phyloP scores from a whole-genome alignment of 257 asterid genomes.

The Verbena officinalis region DNA sequence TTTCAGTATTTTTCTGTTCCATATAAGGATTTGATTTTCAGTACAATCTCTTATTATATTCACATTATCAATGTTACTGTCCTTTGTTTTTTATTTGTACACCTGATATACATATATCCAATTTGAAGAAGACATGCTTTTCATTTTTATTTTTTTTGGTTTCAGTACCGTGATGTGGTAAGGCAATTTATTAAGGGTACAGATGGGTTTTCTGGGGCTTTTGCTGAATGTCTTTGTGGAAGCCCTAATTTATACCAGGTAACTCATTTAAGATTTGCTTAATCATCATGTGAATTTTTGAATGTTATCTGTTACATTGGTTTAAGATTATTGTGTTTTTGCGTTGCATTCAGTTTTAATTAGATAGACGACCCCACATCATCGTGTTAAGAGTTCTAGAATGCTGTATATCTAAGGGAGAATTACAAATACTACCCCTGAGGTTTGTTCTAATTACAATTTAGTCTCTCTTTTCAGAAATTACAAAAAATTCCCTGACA shows the following conservation, averaged over 20 bases:
- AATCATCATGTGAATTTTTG: slow-evolving; percentile 1
- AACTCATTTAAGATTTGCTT: slow-evolving; percentile 26
- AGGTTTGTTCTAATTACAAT: too few relatives aligned
- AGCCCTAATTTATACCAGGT: slow-evolving; percentile 97
- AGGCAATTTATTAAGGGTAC: slow-evolving; percentile 97
- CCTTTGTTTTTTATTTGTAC: not conserved
- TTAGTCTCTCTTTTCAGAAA: too few relatives aligned
- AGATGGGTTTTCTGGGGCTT: slow-evolving; percentile 95
- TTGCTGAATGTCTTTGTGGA: slow-evolving; percentile 96
- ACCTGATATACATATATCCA: not conserved
- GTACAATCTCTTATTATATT: not conserved
- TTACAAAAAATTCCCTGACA: too few relatives aligned
- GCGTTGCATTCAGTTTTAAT: not conserved
- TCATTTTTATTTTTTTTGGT: not conserved
- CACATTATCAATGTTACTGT: not conserved
- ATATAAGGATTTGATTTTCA: not conserved
- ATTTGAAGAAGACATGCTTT: not conserved
- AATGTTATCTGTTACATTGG: slow-evolving; percentile 14
- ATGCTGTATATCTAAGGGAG: too few relatives aligned
- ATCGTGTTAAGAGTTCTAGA: slow-evolving; percentile 2
- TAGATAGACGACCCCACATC: not conserved
- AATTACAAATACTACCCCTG: too few relatives aligned
- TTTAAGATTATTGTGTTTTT: not conserved
- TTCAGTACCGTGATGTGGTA: slow-evolving; percentile 90
- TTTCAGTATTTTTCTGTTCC: not conserved